Evolutionary conservation across 2,329 filamentous ascomycete species (phyloP).

Genomic region (Xenoacremonium recifei): DNA sequence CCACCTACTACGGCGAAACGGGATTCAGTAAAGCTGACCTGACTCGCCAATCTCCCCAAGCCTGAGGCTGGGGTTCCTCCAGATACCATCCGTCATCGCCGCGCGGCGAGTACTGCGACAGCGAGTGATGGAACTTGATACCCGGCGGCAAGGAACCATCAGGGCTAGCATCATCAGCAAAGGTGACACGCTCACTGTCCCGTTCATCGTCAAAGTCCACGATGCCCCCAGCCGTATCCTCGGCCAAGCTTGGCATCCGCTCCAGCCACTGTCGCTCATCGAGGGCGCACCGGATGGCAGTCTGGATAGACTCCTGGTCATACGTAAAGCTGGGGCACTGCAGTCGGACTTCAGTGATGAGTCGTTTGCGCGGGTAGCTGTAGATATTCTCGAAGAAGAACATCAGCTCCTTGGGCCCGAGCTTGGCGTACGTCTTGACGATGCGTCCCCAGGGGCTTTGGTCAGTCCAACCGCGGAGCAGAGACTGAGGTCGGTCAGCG

Average conservation of each 20-base stretch:
- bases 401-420: conserved; percentile 49
- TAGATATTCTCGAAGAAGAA: conserved; percentile 47
- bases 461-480: conserved; percentile 35
- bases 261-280: conserved; percentile 37
- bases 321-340: conserved; percentile 42
- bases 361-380: conserved; percentile 43
- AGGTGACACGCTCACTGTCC: conserved; percentile 29
- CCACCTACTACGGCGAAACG: not conserved
- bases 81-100: conserved; percentile 39
- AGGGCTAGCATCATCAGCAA: conserved; percentile 34
- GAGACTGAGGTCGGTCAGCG: conserved; percentile 27
- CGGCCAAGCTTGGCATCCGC: conserved; percentile 29
- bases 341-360: conserved; percentile 41
- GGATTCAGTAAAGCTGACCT: conserved; percentile 7
- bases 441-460: conserved; percentile 38
- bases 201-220: conserved; percentile 40
- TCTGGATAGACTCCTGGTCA: conserved; percentile 45
- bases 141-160: conserved; percentile 36
- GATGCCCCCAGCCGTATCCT: conserved; percentile 37
- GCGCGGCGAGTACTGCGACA: conserved; percentile 37
- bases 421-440: conserved; percentile 47
- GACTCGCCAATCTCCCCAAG: conserved; percentile 16
- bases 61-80: conserved; percentile 25
- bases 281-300: conserved; percentile 36
- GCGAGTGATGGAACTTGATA: conserved; percentile 24